Conservation (phyloP, 179 eudicot genomes). For the Beta corolliflora region DNA sequence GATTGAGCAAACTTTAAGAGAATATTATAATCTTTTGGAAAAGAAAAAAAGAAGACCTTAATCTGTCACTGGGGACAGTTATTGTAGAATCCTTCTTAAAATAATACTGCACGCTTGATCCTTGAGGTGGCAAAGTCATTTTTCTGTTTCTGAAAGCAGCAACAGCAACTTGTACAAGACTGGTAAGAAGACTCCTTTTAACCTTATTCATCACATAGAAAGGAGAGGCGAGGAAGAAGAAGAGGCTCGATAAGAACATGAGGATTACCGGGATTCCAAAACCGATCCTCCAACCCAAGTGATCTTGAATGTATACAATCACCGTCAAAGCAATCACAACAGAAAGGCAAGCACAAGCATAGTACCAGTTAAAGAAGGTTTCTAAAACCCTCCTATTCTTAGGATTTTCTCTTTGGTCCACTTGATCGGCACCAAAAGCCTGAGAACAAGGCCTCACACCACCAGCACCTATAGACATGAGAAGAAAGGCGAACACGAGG, state of each 20-base stretch:
- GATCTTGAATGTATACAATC: conserved; percentile 84
- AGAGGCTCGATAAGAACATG: conserved; percentile 60
- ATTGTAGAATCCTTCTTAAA: conserved; percentile 38
- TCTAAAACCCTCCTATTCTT: conserved; percentile 59
- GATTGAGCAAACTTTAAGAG: neutral
- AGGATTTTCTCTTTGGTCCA: conserved; percentile 50
- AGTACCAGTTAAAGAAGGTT: conserved; percentile 83
- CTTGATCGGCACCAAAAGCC: conserved; percentile 95
- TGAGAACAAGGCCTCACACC: conserved; percentile 81
- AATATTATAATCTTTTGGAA: neutral
- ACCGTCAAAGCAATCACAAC: conserved; percentile 66
- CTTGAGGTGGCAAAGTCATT: conserved; percentile 32
- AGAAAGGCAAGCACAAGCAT: conserved; percentile 52
- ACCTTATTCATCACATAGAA: conserved; percentile 58
- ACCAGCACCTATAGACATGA: conserved; percentile 88
- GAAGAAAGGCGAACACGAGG: conserved; percentile 50
- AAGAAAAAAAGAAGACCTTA: conserved; percentile 41
- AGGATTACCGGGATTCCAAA: conserved; percentile 80
- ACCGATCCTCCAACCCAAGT: conserved; percentile 78
- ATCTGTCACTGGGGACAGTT: conserved; percentile 49
- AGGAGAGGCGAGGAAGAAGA: conserved; percentile 63
- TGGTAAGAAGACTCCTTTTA: conserved; percentile 54
- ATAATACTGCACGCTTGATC: conserved; percentile 42
- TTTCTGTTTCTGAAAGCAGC: conserved; percentile 65
- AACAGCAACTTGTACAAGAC: conserved; percentile 58